Conservation (phyloP, 2,329 filamentous ascomycete species). For the Macrophomina tecta region DNA sequence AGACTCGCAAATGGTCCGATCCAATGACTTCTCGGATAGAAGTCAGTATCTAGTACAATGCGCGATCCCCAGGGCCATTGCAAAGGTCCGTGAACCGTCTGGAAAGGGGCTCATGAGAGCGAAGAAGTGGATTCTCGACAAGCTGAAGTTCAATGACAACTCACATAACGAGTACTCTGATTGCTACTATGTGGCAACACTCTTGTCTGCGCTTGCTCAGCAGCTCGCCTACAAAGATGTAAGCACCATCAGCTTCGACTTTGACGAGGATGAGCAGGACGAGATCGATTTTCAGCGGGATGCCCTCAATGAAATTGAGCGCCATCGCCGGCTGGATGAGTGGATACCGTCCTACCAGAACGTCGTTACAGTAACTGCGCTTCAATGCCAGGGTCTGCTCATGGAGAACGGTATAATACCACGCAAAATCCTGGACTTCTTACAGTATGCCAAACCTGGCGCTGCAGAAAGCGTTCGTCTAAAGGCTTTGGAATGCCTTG, state of each 20-base stretch:
- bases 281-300: constrained; percentile 62
- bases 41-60: constrained; percentile 84
- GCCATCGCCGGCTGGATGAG: constrained; percentile 69
- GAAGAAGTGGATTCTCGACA: constrained; percentile 84
- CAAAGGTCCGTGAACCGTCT: constrained; percentile 74
- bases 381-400: constrained; percentile 64
- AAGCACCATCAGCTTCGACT: constrained; percentile 40
- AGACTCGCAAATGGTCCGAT: constrained; percentile 76
- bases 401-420: constrained; percentile 60
- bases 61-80: constrained; percentile 80
- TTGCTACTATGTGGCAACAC: constrained; percentile 81
- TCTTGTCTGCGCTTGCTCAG: constrained; percentile 70
- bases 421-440: constrained; percentile 61
- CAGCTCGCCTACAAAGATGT: constrained; percentile 50
- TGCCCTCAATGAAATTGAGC: constrained; percentile 66
- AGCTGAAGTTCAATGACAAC: constrained; percentile 94
- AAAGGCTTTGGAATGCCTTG: constrained; percentile 64
- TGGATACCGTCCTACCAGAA: constrained; percentile 72
- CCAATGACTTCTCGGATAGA: constrained; percentile 91
- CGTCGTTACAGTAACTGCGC: constrained; percentile 65
- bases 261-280: constrained; percentile 57
- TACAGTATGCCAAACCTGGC: constrained; percentile 65
- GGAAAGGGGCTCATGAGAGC: constrained; percentile 80
- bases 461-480: constrained; percentile 67
- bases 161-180: constrained; percentile 86